These are phyloP conservation scores for Rutstroemia sydowiana DNA, from an alignment of 2,329 filamentous ascomycete genomes.

Conservation along the genomic window DNA sequence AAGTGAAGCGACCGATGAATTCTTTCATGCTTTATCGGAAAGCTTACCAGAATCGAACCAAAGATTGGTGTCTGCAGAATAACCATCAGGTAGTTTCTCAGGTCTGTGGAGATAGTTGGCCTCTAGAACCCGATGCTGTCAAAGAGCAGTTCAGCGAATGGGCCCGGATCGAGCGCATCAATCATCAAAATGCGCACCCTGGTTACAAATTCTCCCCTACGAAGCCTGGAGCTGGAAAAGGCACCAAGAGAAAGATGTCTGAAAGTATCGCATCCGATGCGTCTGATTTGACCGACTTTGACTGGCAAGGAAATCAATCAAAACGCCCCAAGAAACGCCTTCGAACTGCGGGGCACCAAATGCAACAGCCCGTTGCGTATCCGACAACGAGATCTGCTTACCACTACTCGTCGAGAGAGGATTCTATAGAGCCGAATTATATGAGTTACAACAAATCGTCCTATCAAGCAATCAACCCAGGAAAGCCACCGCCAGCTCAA, in stretches of 20 bases:
- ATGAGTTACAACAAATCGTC: constrained; percentile 36
- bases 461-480: constrained; percentile 46
- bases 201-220: constrained; percentile 90
- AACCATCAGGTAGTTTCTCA: constrained; percentile 92
- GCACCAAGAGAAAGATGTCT: constrained; percentile 40
- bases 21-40: constrained; percentile 97
- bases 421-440: constrained; percentile 23
- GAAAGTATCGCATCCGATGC: constrained; percentile 34
- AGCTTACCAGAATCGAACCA: constrained; percentile 80
- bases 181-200: constrained; percentile 79
- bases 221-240: constrained; percentile 46
- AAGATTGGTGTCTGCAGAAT: constrained; percentile 72
- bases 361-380: constrained; percentile 20
- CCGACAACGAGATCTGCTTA: constrained; percentile 27
- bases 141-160: constrained; percentile 70
- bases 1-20: constrained; percentile 90
- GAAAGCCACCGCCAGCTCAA: constrained; percentile 38
- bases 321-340: constrained; percentile 19
- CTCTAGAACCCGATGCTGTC: constrained; percentile 65
- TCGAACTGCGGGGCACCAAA: constrained; percentile 9
- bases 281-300: constrained; percentile 41
- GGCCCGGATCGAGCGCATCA: constrained; percentile 73
- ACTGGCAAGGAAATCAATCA: constrained; percentile 32
- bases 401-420: constrained; percentile 24
- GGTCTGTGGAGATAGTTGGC: constrained; percentile 83